These are phyloP conservation scores for Hanseniaspora guilliermondii DNA, from an alignment of 805 yeast genomes.

Conservation along the genomic window DNA sequence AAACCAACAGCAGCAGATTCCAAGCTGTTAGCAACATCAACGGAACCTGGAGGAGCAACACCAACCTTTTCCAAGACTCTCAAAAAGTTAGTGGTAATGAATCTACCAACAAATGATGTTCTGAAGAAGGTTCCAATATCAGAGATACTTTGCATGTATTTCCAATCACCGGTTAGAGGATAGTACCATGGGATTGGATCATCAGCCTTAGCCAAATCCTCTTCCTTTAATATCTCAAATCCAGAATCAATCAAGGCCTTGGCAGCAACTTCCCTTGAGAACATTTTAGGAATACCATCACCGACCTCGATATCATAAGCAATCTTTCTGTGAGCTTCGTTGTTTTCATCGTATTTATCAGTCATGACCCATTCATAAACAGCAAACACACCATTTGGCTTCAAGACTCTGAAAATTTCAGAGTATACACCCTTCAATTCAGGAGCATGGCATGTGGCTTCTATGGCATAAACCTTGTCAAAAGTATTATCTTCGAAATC, in stretches of 20 bases:
- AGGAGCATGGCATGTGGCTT: constrained; percentile 98
- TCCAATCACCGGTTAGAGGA: constrained; percentile 91
- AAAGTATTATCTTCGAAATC: constrained; percentile 81
- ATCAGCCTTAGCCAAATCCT: constrained; percentile 69
- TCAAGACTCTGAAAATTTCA: constrained; percentile 86
- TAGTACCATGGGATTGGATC: constrained; percentile 95
- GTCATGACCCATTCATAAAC: constrained; percentile 99
- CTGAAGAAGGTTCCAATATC: constrained; percentile 79
- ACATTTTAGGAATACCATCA: constrained; percentile 98
- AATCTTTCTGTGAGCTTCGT: constrained; percentile 81
- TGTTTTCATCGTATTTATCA: constrained; percentile 73
- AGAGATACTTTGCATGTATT: constrained; percentile 61
- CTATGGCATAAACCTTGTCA: constrained; percentile 96
- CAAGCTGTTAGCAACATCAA: constrained; percentile 78
- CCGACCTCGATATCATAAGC: constrained; percentile 97
- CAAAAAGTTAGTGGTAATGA: constrained; percentile 66
- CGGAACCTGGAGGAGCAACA: constrained; percentile 84
- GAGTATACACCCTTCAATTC: constrained; percentile 88
- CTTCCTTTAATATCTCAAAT: constrained; percentile 60
- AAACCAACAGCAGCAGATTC: constrained; percentile 95
- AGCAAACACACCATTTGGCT: constrained; percentile 96
- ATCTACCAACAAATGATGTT: constrained; percentile 78
- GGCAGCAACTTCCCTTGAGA: constrained; percentile 69
- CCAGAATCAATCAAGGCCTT: constrained; percentile 79
- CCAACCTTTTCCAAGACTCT: constrained; percentile 74